Base-by-base conservation (phyloP, 2,329 filamentous ascomycete genomes). In the Alternaria viburni region DNA sequence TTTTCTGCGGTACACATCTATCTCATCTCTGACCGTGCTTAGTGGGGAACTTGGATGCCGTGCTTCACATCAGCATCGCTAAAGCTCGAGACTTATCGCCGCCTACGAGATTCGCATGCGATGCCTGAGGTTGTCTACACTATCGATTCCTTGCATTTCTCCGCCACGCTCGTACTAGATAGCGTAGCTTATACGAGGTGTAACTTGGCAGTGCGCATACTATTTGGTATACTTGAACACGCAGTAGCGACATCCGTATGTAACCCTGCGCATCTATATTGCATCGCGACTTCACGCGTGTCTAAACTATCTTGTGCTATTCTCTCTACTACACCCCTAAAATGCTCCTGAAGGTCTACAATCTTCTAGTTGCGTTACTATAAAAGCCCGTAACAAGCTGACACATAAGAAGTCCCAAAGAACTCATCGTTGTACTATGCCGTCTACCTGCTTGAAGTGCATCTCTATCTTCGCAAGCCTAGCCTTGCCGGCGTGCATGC, bases 321-420 rank as follows among this genome's bases (percentile, higher is more conserved):
- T 17, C 0, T 11, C n/a, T 11, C 1, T n/a, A 41, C 1, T 5
- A 6, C 8, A 17, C 2, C n/a, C 36, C 36, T n/a, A 17, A 17
- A 10, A n/a, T 11, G 9, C n/a, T 41, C 8, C n/a, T 11, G 8
- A 41, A 17, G 9, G 6, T 41, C 36, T 3, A 17, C 1, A 2
- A 11, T 41, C 4, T 41, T 11, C 15, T n/a, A 17, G 8, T 17
- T 1, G 5, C n/a, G 3, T 41, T 17, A 5, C 36, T 10, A 0
- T 3, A 6, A 2, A 17, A 11, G 8, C 7, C 32, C 2, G 2
- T 41, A 0, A 9, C 32, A 13, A 13, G 13, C 15, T n/a, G 0
- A 4, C 15, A 17, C 6, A 10, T 3, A 9, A 41, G 8, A 10
- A 41, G 15, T 9, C 32, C 15, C 32, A 10, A 41, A 10, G 32